Evolutionary conservation across 2,329 filamentous ascomycete species (phyloP).

Genomic region (Monosporascus sp.): DNA sequence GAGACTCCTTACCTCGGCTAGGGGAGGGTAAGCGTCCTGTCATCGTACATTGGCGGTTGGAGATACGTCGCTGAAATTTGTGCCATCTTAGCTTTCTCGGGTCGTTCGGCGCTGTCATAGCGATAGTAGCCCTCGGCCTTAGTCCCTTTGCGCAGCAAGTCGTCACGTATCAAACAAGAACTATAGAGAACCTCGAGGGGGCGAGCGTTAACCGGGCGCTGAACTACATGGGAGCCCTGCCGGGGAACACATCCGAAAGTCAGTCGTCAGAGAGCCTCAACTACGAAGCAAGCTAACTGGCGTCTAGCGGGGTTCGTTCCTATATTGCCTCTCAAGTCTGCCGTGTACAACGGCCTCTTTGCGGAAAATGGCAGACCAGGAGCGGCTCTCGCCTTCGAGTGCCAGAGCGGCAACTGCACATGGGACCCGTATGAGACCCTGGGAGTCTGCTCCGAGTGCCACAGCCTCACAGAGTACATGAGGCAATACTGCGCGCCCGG

Average conservation of each 20-base stretch:
- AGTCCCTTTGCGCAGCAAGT: conserved; percentile 29
- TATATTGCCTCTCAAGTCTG: conserved; percentile 26
- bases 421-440: conserved; percentile 24
- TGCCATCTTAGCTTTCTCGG: conserved; percentile 15
- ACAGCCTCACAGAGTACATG: conserved; percentile 24
- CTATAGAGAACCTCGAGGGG: conserved; percentile 12
- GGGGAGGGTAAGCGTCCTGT: conserved; percentile 20
- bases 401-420: conserved; percentile 24
- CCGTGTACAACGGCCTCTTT: conserved; percentile 29
- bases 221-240: conserved; percentile 22
- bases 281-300: background rate
- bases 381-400: conserved; percentile 20
- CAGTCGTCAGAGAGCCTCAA: background rate
- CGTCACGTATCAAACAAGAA: conserved; percentile 20
- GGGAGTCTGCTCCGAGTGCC: conserved; percentile 21
- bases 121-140: conserved; percentile 21
- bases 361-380: conserved; percentile 25
- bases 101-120: conserved; percentile 23
- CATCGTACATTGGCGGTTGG: too few species aligned
- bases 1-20: conserved; percentile 17
- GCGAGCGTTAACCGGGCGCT: conserved; percentile 22
- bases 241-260: conserved; percentile 17
- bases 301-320: conserved; percentile 23
- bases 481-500: conserved; percentile 16
- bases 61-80: background rate